These are phyloP conservation scores for Pholiota microspora DNA, from an alignment of 768 basidiomycete species.

Conservation along the genomic window DNA sequence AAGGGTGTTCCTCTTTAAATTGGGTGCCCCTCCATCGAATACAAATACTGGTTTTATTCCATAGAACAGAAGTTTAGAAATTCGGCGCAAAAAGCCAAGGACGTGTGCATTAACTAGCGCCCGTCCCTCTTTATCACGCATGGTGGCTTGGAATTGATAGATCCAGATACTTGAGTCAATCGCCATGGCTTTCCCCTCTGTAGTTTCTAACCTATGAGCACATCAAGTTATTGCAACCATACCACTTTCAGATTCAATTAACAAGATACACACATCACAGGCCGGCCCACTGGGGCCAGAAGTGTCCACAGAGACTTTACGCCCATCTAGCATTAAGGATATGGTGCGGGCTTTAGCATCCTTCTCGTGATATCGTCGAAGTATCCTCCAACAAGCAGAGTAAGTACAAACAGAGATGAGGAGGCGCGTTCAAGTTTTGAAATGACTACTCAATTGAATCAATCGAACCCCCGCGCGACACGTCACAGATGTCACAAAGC, in stretches of 20 bases:
- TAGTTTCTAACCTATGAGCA: constrained; percentile 74
- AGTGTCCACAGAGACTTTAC: constrained; percentile 96
- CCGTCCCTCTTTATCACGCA: constrained; percentile 95
- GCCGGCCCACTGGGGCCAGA: constrained; percentile 88
- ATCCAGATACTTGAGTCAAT: constrained; percentile 99
- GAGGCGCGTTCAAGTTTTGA: too few relatives aligned
- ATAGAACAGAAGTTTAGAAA: constrained; percentile 93
- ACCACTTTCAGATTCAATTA: background rate
- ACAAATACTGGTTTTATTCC: constrained; percentile 99
- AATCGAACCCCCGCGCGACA: too few relatives aligned
- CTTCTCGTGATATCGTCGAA: too few relatives aligned
- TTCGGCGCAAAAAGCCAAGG: constrained; percentile 84
- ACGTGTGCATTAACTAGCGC: constrained; percentile 92
- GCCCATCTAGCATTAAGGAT: too few relatives aligned
- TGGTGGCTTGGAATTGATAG: constrained; percentile 99
- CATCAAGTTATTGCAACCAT: background rate
- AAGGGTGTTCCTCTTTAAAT: constrained; percentile 84
- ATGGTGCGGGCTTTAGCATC: too few relatives aligned
- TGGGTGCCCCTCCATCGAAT: constrained; percentile 96
- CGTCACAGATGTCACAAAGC: too few relatives aligned
- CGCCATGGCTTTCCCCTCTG: constrained; percentile 93
- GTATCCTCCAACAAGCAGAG: too few relatives aligned
- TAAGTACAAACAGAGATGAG: too few relatives aligned
- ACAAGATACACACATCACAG: constrained; percentile 70
- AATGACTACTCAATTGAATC: too few relatives aligned